Evolutionary conservation across 495 filamentous ascomycete species (phyloP), one percentile per base, ranked within the genome.

Genomic region (Xylona heveae): DNA sequence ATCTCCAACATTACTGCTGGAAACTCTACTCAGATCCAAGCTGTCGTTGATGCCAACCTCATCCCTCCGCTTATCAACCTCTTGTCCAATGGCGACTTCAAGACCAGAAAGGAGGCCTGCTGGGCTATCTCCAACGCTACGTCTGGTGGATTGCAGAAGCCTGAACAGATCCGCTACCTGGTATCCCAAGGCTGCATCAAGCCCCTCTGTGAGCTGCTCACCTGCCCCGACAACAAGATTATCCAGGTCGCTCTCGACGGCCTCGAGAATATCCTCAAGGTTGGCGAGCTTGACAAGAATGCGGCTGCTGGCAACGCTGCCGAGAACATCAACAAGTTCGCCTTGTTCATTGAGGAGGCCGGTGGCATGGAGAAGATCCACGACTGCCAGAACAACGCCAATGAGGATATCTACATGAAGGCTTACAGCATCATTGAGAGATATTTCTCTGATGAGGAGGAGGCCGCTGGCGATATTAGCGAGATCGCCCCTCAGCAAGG

Each of bases 391-490:
- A 93, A 85, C 57, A 99, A 99, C 44, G 85, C 90, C 58, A 99
- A 99, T 58, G 90, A 95, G 58, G 90, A 99, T 59, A 99, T 99
- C 44, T 99, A 99, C 66, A 94, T 99, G 88, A 99, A 99, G 71
- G 91, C 90, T 0, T 99, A 93, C 64, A 94, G 88, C 63, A 95
- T 99, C 57, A 99, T 99, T 46, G 90, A 95, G 68, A 94, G 93
- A 62, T 95, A 99, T 65, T 99, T 99, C 67, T 92, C 83, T 1
- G 90, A 99, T 49, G 88, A 97, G 43, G 88, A 94, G 8, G 90
- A 90, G 45, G 74, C 68, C 38, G 80, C 63, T 34, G 76, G 69
- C 41, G 78, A 82, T 30, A 68, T 73, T 26, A 44, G 34, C 36
- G 70, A 74, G 31, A 48, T 74, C 44, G 71, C 68, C 36, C 71